Percentiles rank a stretch among this genome's conserved stretches.
These are phyloP conservation scores for Kodamaea ohmeri DNA, from an alignment of 1,139 yeast genomes.

Conservation along the genomic window DNA sequence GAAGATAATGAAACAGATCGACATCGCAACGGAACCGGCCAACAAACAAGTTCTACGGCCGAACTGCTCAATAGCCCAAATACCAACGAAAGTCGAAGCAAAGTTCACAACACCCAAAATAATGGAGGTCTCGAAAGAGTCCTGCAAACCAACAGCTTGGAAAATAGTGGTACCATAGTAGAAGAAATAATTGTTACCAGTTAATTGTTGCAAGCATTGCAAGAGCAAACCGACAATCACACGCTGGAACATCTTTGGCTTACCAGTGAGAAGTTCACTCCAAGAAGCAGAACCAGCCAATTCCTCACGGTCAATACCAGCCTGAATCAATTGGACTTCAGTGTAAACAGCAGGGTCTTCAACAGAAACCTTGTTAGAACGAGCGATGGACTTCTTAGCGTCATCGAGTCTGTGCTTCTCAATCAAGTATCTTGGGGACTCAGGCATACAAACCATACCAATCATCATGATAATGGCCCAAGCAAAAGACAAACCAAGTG, in stretches of 20 bases:
- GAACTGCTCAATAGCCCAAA: constrained; percentile 62
- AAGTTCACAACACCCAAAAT: constrained; percentile 78
- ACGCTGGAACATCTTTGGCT: constrained; percentile 66
- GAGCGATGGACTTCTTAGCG: constrained; percentile 34
- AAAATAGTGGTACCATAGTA: constrained; percentile 78
- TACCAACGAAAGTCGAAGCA: constrained; percentile 66
- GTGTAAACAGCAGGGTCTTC: constrained; percentile 57
- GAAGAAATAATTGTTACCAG: constrained; percentile 81
- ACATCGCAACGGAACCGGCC: constrained; percentile 60
- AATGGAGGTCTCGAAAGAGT: constrained; percentile 74
- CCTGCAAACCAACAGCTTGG: constrained; percentile 70
- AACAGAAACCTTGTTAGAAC: constrained; percentile 28
- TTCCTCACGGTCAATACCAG: constrained; percentile 62
- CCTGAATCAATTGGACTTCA: constrained; percentile 60
- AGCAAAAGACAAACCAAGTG: constrained; percentile 23
- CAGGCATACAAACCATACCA: constrained; percentile 36
- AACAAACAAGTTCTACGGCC: constrained; percentile 71
- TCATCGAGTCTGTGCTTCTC: constrained; percentile 35
- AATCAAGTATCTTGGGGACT: constrained; percentile 47
- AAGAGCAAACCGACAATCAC: constrained; percentile 61
- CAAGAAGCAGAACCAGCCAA: constrained; percentile 68
- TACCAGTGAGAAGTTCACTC: constrained; percentile 62
- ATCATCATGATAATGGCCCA: constrained; percentile 25
- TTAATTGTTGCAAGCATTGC: constrained; percentile 71
- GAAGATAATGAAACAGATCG: constrained; percentile 60